Evolutionary conservation across 371 early-diverging fungal species (phyloP).

Genomic region (Pancytospora philotis): DNA sequence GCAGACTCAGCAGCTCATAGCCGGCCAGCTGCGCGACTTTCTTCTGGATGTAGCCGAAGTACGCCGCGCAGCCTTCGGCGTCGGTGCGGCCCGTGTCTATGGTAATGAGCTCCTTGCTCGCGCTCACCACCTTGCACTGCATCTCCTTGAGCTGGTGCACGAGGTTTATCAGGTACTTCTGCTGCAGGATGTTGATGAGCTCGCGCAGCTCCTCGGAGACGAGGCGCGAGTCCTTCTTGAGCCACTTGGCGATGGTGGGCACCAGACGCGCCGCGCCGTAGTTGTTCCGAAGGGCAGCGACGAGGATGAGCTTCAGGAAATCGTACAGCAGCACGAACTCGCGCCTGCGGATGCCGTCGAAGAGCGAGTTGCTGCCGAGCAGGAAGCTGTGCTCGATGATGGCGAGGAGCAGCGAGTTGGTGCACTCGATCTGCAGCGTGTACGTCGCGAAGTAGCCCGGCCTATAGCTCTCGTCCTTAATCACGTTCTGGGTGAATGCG

Average conservation of each 20-base stretch:
- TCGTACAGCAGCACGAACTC: constrained; percentile 35
- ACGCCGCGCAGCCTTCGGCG: constrained; percentile 3
- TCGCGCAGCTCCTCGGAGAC: constrained; percentile 30
- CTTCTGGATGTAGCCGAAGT: constrained; percentile 23
- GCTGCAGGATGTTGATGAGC: constrained; percentile 33
- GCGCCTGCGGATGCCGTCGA: constrained; percentile 17
- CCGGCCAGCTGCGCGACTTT: constrained; percentile 9
- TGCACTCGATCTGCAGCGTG: constrained; percentile 33
- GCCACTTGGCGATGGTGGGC: constrained; percentile 30
- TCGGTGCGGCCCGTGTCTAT: constrained; percentile 33
- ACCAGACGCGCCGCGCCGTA: constrained; percentile 23
- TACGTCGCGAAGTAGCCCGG: constrained; percentile 30
- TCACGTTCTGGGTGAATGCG: not conserved
- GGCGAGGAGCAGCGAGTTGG: constrained; percentile 32
- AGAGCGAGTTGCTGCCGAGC: constrained; percentile 9
- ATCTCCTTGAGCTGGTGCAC: constrained; percentile 22
- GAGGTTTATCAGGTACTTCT: constrained; percentile 38
- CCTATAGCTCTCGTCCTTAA: constrained; percentile 27
- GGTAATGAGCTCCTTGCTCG: constrained; percentile 30
- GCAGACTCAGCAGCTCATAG: constrained; percentile 31
- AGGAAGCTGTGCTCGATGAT: constrained; percentile 43
- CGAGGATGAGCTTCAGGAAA: constrained; percentile 29
- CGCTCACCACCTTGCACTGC: constrained; percentile 30
- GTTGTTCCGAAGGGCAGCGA: constrained; percentile 9
- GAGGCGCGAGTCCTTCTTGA: constrained; percentile 33